Percentiles rank a stretch among this genome's conserved stretches.
These are phyloP conservation scores for Kazachstania bromeliacearum DNA, from an alignment of 805 yeast species.

Conservation along the genomic window DNA sequence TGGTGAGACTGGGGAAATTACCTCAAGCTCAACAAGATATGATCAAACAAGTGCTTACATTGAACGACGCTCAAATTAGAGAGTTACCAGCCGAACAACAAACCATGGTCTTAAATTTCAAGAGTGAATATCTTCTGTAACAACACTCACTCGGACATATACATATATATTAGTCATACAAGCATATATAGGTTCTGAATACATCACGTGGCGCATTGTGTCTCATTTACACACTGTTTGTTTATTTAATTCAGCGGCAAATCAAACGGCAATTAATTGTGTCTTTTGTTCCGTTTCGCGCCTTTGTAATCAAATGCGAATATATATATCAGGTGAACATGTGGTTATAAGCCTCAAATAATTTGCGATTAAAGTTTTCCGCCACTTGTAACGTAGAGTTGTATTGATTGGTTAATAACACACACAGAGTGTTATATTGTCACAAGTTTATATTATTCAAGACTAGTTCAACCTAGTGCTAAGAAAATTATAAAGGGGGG, in stretches of 20 bases:
- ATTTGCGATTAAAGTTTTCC: too few species aligned
- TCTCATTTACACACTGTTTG: too few species aligned
- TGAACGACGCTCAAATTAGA: constrained; percentile 36
- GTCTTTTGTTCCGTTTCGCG: too few species aligned
- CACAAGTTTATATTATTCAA: not conserved
- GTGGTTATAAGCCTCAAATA: too few species aligned
- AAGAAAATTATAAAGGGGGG: not conserved
- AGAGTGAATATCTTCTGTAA: constrained; percentile 40
- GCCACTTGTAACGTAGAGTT: too few species aligned
- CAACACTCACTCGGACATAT: not conserved
- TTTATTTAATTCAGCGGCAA: too few species aligned
- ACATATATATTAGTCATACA: constrained; percentile 1
- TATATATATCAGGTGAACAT: too few species aligned
- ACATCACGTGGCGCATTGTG: too few species aligned
- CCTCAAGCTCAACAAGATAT: constrained; percentile 50
- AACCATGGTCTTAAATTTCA: constrained; percentile 44
- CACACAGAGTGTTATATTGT: too few species aligned
- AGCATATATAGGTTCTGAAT: not conserved
- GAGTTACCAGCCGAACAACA: constrained; percentile 38
- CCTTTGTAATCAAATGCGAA: too few species aligned
- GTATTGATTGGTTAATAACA: too few species aligned
- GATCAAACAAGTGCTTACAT: constrained; percentile 39
- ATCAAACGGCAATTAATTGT: too few species aligned
- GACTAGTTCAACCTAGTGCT: constrained; percentile 9
- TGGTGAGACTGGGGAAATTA: constrained; percentile 39